phyloP scores from a whole-genome alignment of 192 early-diverging fungal species.

The Nowakowskiella sp. region DNA sequence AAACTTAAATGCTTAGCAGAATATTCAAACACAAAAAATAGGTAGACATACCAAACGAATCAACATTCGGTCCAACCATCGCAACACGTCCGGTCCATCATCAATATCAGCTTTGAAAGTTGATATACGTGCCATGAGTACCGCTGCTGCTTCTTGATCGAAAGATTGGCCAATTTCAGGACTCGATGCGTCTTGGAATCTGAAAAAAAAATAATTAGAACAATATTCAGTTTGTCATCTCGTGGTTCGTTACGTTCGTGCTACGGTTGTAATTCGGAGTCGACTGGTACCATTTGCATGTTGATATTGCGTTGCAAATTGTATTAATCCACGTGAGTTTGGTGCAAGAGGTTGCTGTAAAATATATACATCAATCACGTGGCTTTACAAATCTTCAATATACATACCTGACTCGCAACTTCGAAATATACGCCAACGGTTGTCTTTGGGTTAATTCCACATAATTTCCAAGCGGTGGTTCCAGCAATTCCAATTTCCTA shows the following conservation, averaged over 20 bases:
- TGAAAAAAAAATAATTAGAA: constrained; percentile 5
- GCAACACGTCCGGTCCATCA: constrained; percentile 91
- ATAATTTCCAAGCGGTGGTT: constrained; percentile 94
- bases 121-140: constrained; percentile 94
- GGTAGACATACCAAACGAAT: constrained; percentile 67
- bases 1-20: not conserved
- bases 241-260: constrained; percentile 62
- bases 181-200: constrained; percentile 66
- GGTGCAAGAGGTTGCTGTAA: constrained; percentile 65
- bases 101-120: constrained; percentile 96
- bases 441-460: constrained; percentile 74
- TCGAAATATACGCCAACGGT: constrained; percentile 94
- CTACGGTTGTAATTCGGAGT: constrained; percentile 90
- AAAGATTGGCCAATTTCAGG: constrained; percentile 86
- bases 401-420: constrained; percentile 68
- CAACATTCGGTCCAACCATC: constrained; percentile 97
- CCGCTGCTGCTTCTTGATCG: constrained; percentile 96
- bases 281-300: constrained; percentile 85
- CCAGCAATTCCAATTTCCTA: constrained; percentile 93
- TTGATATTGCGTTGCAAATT: constrained; percentile 94
- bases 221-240: not conserved
- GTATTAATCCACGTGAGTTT: constrained; percentile 79
- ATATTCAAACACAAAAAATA: constrained; percentile 3
- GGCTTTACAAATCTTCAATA: constrained; percentile 12
- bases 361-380: not conserved